These are phyloP conservation scores for Nannochloropsis granulata DNA, from an alignment of 108 stramenopile species.

Conservation along the genomic window DNA sequence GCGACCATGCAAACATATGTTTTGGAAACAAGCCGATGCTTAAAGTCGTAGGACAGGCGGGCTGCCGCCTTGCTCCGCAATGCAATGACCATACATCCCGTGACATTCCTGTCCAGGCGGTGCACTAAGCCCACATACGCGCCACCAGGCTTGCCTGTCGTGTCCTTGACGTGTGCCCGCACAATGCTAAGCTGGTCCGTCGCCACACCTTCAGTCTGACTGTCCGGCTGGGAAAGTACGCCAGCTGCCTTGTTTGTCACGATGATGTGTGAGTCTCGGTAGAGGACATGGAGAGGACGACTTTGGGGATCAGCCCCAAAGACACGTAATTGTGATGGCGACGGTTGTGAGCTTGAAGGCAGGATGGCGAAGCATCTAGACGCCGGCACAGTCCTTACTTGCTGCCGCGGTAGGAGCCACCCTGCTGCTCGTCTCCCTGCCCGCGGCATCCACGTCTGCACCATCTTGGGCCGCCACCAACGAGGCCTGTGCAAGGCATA, in stretches of 20 bases:
- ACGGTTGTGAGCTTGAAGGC: no score
- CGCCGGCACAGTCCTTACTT: no score
- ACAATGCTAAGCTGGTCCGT: conserved; percentile 15
- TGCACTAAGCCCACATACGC: conserved; percentile 26
- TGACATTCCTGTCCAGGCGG: conserved; percentile 28
- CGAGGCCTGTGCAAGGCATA: no score
- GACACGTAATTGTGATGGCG: no score
- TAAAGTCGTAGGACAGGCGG: conserved; percentile 13
- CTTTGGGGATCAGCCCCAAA: not conserved
- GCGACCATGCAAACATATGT: conserved; percentile 8
- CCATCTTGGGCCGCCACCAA: no score
- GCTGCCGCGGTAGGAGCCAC: no score
- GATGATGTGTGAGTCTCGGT: not conserved
- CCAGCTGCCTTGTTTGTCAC: conserved; percentile 26
- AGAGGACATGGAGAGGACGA: not conserved
- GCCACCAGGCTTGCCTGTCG: conserved; percentile 12
- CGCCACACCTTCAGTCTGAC: not conserved
- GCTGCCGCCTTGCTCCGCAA: conserved; percentile 26
- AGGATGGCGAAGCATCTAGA: no score
- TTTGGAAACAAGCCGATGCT: conserved; percentile 5
- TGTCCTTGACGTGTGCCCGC: conserved; percentile 15
- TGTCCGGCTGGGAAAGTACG: conserved; percentile 13
- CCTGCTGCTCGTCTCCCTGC: no score
- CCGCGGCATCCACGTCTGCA: no score
- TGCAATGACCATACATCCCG: conserved; percentile 24